These are phyloP conservation scores for Elaphomyces granulatus DNA, from an alignment of 495 filamentous ascomycete species.

Conservation along the genomic window DNA sequence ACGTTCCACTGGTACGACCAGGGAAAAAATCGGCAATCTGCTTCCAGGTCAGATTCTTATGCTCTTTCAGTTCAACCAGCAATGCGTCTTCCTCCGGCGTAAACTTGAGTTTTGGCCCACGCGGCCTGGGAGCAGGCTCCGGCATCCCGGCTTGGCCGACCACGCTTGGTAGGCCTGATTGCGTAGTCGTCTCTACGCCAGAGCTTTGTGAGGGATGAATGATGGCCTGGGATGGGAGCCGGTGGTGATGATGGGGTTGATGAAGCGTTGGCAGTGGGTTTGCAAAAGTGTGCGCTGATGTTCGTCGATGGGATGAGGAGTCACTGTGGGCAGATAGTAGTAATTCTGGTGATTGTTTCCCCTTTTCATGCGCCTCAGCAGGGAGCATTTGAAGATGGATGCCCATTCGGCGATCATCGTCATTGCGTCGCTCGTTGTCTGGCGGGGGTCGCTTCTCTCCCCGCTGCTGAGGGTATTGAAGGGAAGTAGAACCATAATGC, in stretches of 20 bases:
- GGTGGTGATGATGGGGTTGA: slow-evolving; percentile 57
- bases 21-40: slow-evolving; percentile 93
- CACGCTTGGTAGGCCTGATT: slow-evolving; percentile 44
- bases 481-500: slow-evolving; percentile 19
- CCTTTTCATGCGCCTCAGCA: slow-evolving; percentile 14
- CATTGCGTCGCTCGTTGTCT: slow-evolving; percentile 12
- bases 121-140: slow-evolving; percentile 54
- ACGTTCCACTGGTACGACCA: slow-evolving; percentile 68
- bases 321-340: slow-evolving; percentile 21
- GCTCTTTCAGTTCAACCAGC: slow-evolving; percentile 78
- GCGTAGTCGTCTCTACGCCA: slow-evolving; percentile 13
- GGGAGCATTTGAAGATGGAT: slow-evolving; percentile 18
- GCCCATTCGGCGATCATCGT: slow-evolving; percentile 12
- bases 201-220: slow-evolving; percentile 16
- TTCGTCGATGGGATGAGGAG: slow-evolving; percentile 13
- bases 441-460: slow-evolving; percentile 21
- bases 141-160: slow-evolving; percentile 79
- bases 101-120: slow-evolving; percentile 78
- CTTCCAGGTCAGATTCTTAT: slow-evolving; percentile 86
- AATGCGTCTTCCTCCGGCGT: slow-evolving; percentile 77
- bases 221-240: slow-evolving; percentile 50
- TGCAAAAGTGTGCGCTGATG: slow-evolving; percentile 19
- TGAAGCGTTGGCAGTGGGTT: slow-evolving; percentile 14
- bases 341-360: slow-evolving; percentile 18
- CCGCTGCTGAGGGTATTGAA: slow-evolving; percentile 19